Evolutionary conservation across 2,329 filamentous ascomycete species (phyloP).

Genomic region (Hypoxylon sp.): DNA sequence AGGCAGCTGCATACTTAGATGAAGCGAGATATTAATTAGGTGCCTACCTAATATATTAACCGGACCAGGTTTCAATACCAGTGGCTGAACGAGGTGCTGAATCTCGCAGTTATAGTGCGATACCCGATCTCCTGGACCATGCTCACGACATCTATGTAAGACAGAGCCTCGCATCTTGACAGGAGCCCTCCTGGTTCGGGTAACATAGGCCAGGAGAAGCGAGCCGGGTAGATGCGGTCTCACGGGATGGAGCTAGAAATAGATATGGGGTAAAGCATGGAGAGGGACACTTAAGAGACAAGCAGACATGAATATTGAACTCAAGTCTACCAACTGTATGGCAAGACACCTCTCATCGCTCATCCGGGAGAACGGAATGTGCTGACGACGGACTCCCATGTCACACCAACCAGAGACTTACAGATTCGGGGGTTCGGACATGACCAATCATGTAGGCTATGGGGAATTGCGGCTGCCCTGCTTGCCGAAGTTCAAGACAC

Average conservation of each 20-base stretch:
- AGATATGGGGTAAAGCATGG: slow-evolving; percentile 20
- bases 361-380: slow-evolving; percentile 7
- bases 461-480: slow-evolving; percentile 34
- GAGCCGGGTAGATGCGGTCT: not conserved
- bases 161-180: slow-evolving; percentile 31
- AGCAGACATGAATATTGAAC: slow-evolving; percentile 29
- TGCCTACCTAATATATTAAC: not conserved
- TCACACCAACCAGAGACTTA: slow-evolving; percentile 33
- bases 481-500: slow-evolving; percentile 37
- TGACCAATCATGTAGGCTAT: slow-evolving; percentile 29
- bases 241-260: slow-evolving; percentile 20
- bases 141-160: slow-evolving; percentile 6
- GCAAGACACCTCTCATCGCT: slow-evolving; percentile 26
- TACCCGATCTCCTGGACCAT: slow-evolving; percentile 28
- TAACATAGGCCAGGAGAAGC: not conserved
- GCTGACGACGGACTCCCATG: slow-evolving; percentile 23
- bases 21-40: too few relatives aligned
- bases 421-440: slow-evolving; percentile 26
- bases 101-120: slow-evolving; percentile 21
- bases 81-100: slow-evolving; percentile 12
- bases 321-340: slow-evolving; percentile 23
- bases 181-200: too few relatives aligned
- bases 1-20: too few relatives aligned
- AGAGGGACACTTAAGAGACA: slow-evolving; percentile 27
- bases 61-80: slow-evolving; percentile 11